phyloP scores from a whole-genome alignment of 2,329 filamentous ascomycete species.

The Botrytis fabae region DNA sequence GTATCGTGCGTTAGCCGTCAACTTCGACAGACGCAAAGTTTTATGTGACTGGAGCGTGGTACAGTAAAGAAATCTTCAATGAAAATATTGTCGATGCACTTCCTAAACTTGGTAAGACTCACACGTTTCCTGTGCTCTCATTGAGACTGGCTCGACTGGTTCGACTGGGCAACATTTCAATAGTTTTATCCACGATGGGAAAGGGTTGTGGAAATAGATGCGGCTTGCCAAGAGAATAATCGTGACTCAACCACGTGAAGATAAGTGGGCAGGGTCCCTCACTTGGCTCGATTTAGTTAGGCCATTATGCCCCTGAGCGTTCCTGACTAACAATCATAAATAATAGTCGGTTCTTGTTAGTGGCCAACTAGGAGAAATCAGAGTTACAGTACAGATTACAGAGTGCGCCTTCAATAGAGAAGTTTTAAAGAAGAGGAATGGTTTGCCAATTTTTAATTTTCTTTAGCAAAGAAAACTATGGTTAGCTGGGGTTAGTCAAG shows the following conservation, averaged over 20 bases:
- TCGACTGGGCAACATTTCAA: neutral
- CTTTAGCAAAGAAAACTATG: neutral
- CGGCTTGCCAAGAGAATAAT: neutral
- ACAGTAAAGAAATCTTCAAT: neutral
- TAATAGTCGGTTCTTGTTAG: neutral
- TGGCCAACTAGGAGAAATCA: neutral
- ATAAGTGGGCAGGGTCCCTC: neutral
- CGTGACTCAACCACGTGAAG: neutral
- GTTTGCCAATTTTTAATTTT: neutral
- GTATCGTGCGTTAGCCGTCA: neutral
- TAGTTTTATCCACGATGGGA: neutral
- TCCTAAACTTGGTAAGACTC: neutral
- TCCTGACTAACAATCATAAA: neutral
- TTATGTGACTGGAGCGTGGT: neutral
- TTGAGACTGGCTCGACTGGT: neutral
- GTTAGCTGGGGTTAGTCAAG: too few species aligned
- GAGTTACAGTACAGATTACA: neutral
- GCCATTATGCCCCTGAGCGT: neutral
- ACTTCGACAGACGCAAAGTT: neutral
- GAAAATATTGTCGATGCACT: neutral
- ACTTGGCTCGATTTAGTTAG: neutral
- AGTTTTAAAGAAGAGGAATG: neutral
- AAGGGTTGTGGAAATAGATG: neutral
- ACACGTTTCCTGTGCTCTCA: neutral
- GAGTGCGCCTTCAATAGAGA: neutral